Base-by-base conservation (phyloP, 2,329 filamentous ascomycete genomes). In the Pezicula rhizophila region DNA sequence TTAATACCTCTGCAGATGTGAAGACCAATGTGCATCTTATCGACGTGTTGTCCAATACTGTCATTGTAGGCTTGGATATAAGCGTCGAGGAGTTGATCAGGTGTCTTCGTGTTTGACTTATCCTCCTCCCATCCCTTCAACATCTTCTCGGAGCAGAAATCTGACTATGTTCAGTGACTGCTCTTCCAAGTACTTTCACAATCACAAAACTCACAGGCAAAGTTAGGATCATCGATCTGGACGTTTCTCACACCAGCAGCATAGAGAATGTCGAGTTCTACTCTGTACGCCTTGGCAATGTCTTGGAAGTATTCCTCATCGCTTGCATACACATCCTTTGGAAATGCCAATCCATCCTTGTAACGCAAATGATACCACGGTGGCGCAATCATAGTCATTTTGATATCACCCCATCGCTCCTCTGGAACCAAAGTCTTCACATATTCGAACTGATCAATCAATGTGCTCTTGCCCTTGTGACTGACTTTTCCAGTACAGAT, bases 21-120 rank as follows among this genome's bases (percentile, higher is more conserved):
- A 17, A 91, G 82, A 44, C 87, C 87, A 7, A 87, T 77, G 66
- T 89, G 85, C 73, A 91, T 79, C 62, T 90, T 85, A 1, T 74
- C 65, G 0, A 85, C 83, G 1, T 80, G 71, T 59, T 79, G 77
- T 60, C 73, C 71, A 61, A 88, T 76, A 61, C 76, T 80, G 65
- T 86, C 82, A 65, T 90, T 90, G 74, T 91, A 90, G 57, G 87
- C 80, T 54, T 77, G 73, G 65, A 91, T 85, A 68, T 91, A 91
- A 20, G 84, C 79, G 58, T 88, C 84, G 15, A 91, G 77, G 38
- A 88, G 79, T 58, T 85, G 79, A 43, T 88, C 85, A 6, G 85
- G 78, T 1, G 78, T 78, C 64, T 82, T 79, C 48, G 77, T 78
- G 43, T 61, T 28, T 45, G 56, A 48, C 54, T 62, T 42, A 65